Evolutionary conservation across 306 rosid species (phyloP).

Genomic region (Vicia sativa): DNA sequence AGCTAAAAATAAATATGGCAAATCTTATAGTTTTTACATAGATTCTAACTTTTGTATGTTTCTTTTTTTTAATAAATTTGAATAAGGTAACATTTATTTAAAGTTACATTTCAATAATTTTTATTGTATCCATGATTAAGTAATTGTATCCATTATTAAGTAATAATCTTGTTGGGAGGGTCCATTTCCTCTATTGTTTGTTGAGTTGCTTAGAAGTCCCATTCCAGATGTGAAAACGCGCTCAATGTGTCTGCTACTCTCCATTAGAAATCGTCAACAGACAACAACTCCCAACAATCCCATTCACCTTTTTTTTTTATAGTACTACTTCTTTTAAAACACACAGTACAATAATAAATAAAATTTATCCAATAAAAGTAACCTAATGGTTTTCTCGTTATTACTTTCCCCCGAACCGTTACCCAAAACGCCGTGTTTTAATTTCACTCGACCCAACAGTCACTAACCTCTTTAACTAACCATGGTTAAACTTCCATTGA

Average conservation of each 20-base stretch:
- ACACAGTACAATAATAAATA: slow-evolving; percentile 2
- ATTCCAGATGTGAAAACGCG: slow-evolving; percentile 38
- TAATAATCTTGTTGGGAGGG: slow-evolving; percentile 46
- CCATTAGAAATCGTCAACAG: slow-evolving; percentile 34
- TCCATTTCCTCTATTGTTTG: slow-evolving; percentile 33
- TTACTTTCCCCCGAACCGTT: slow-evolving; percentile 28
- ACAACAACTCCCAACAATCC: slow-evolving; percentile 41
- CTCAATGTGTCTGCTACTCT: slow-evolving; percentile 29
- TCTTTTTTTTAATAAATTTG: not conserved
- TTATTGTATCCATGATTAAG: slow-evolving; percentile 6
- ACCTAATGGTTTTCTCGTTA: slow-evolving; percentile 32
- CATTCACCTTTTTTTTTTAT: slow-evolving; percentile 34
- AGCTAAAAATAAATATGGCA: too few species aligned
- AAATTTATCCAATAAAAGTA: not conserved
- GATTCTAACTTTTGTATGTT: too few species aligned
- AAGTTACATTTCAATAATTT: not conserved
- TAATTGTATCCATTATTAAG: slow-evolving; percentile 34
- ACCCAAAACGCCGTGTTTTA: slow-evolving; percentile 53
- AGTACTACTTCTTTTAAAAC: not conserved
- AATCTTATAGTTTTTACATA: too few species aligned
- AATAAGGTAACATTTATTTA: not conserved
- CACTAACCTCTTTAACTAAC: slow-evolving; percentile 19
- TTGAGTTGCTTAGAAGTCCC: slow-evolving; percentile 45
- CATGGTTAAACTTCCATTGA: slow-evolving; percentile 20
- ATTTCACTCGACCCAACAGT: not conserved